Evolutionary conservation across 129 eudicot species (phyloP), one percentile per base, ranked within the genome.

Genomic region (Artemisia annua): DNA sequence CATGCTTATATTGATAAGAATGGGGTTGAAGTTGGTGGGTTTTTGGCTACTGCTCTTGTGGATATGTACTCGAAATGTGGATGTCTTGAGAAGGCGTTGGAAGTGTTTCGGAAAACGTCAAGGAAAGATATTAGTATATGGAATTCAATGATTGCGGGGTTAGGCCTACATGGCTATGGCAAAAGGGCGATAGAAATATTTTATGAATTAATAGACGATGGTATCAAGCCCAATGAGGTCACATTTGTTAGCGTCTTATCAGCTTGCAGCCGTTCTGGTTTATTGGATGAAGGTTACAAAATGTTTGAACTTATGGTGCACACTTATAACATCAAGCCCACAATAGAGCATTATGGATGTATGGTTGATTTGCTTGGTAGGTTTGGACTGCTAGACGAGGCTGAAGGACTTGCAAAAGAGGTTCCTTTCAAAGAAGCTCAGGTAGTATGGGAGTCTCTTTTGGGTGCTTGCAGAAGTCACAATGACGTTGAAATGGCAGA

Each of bases 21-120:
- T 53, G 19, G 73, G 13, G 67, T 82, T 58, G 71, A 67, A n/a
- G 59, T 82, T 17, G 19, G 67, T 16, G 84, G 78, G 35, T 75
- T 78, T 73, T 73, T 85, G 48, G 89, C 86, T 48, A 85, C 86
- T 2, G 85, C 85, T 46, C 73, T 85, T 32, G 74, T 82, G 28
- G 84, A 85, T 39, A 85, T 85, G 89, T 85, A 85, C 44, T 64
- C 84, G 1, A 82, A 79, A 75, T 82, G 87, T 64, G 89, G 89
- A 20, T 75, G 67, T 43, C 46, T 85, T 44, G 80, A 74, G 73
- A 79, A 85, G 72, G 87, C 87, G 26, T 19, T 70, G 44, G 79
- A 76, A 58, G 77, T 82, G 20, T 85, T 85, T 13, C 13, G 15
- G 52, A 54, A 53, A 55, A 78, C 86, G 22, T 52, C 26, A 4